These are phyloP conservation scores for Kuraishia borneana DNA, from an alignment of 805 yeast genomes.

Conservation along the genomic window DNA sequence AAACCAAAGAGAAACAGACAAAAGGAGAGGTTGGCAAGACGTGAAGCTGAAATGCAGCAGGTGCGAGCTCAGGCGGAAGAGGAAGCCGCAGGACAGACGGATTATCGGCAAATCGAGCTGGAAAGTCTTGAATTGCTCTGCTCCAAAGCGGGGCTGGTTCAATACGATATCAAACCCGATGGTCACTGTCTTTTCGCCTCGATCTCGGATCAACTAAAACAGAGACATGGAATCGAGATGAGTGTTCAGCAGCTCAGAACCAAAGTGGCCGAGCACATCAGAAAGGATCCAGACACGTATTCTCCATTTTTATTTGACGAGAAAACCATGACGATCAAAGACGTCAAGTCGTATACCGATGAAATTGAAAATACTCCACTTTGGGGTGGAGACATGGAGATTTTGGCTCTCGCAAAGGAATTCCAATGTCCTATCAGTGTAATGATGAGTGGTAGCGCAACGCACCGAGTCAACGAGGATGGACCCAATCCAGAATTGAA, in stretches of 20 bases:
- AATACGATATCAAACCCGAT: constrained; percentile 74
- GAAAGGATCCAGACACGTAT: constrained; percentile 55
- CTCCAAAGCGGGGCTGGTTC: constrained; percentile 31
- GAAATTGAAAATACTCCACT: constrained; percentile 67
- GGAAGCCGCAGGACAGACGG: constrained; percentile 61
- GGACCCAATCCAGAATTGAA: constrained; percentile 44
- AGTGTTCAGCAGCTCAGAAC: constrained; percentile 46
- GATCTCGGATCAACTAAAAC: constrained; percentile 60
- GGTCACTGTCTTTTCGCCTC: constrained; percentile 93
- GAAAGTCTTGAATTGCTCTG: constrained; percentile 51
- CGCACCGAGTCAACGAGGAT: constrained; percentile 50
- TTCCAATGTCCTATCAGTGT: constrained; percentile 67
- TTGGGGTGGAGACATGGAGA: constrained; percentile 97
- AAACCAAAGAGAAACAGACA: constrained; percentile 57
- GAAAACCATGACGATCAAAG: constrained; percentile 47
- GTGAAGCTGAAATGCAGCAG: constrained; percentile 58
- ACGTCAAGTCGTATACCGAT: constrained; percentile 55
- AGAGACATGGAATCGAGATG: constrained; percentile 32
- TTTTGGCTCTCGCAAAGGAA: constrained; percentile 67
- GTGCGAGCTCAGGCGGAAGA: constrained; percentile 54
- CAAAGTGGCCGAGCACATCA: constrained; percentile 56
- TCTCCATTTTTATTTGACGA: constrained; percentile 81
- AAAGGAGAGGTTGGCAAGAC: constrained; percentile 67
- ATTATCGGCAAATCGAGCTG: constrained; percentile 61
- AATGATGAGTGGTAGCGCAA: constrained; percentile 66